Conservation (phyloP, 306 rosid species). For the Quercus aquifolioides region DNA sequence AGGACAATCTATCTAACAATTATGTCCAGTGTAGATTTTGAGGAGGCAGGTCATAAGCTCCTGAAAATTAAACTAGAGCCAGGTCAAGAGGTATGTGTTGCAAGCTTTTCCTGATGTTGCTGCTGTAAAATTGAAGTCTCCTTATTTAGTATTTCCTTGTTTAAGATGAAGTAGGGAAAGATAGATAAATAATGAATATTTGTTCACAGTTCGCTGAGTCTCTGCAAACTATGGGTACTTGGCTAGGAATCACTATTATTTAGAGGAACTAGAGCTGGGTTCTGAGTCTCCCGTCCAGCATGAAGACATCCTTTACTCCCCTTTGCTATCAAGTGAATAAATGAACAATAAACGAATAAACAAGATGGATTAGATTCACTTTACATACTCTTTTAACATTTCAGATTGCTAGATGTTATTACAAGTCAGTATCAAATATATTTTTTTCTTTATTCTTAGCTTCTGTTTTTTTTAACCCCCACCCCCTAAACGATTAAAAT, state of each 20-base stretch:
- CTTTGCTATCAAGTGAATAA: background rate
- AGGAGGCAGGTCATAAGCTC: slow-evolving; percentile 98
- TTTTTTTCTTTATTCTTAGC: background rate
- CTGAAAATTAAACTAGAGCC: slow-evolving; percentile 94
- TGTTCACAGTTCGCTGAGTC: background rate
- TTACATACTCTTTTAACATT: background rate
- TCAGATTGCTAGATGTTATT: background rate
- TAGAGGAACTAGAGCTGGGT: background rate
- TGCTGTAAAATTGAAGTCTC: slow-evolving; percentile 11
- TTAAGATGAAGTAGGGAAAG: background rate
- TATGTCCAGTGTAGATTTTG: slow-evolving; percentile 96
- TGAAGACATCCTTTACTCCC: background rate
- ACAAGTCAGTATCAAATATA: background rate
- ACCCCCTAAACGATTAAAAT: background rate
- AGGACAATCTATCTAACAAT: slow-evolving; percentile 85
- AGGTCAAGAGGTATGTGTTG: slow-evolving; percentile 81
- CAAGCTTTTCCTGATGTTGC: background rate
- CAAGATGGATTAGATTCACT: background rate
- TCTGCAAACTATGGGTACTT: background rate
- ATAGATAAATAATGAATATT: background rate
- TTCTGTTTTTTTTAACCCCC: background rate
- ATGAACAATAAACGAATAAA: background rate
- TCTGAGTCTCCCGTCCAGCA: background rate
- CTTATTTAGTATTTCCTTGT: background rate
- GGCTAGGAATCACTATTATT: background rate